Conservation (phyloP, 441 rosid species). For the Corymbia calophylla region DNA sequence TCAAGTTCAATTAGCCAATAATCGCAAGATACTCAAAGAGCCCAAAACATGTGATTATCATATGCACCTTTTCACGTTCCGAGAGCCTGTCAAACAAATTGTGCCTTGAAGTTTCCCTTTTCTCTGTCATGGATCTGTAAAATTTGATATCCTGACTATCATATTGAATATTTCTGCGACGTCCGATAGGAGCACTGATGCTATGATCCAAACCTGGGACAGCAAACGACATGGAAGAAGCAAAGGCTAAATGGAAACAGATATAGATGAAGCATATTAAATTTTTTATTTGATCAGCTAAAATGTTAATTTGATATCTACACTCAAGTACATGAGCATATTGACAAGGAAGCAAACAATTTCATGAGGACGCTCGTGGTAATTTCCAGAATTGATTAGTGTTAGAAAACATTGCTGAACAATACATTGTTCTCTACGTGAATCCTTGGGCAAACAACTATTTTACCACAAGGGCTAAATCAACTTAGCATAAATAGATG, state of each 20-base stretch:
- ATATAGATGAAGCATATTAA: not conserved
- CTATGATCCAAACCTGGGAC: slow-evolving; percentile 64
- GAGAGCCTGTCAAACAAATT: slow-evolving; percentile 69
- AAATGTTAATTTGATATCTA: not conserved
- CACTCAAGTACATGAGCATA: not conserved
- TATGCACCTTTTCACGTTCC: slow-evolving; percentile 70
- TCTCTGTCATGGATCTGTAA: slow-evolving; percentile 71
- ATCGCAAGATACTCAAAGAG: not conserved
- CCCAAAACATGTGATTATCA: not conserved
- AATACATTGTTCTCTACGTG: not conserved
- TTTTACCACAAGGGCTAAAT: not conserved
- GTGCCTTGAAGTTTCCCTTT: slow-evolving; percentile 33
- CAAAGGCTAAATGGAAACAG: not conserved
- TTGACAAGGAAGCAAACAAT: not conserved
- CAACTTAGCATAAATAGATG: not conserved
- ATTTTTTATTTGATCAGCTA: not conserved
- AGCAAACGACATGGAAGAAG: slow-evolving; percentile 25
- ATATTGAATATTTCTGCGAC: slow-evolving; percentile 23
- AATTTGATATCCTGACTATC: slow-evolving; percentile 37
- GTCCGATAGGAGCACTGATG: slow-evolving; percentile 39
- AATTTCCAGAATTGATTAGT: not conserved
- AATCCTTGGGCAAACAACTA: not conserved
- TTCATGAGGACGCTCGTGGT: not conserved
- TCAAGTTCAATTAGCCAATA: not conserved
- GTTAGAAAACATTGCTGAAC: not conserved